Evolutionary conservation across 805 yeast species (phyloP).

Genomic region (Suhomyces emberorum): DNA sequence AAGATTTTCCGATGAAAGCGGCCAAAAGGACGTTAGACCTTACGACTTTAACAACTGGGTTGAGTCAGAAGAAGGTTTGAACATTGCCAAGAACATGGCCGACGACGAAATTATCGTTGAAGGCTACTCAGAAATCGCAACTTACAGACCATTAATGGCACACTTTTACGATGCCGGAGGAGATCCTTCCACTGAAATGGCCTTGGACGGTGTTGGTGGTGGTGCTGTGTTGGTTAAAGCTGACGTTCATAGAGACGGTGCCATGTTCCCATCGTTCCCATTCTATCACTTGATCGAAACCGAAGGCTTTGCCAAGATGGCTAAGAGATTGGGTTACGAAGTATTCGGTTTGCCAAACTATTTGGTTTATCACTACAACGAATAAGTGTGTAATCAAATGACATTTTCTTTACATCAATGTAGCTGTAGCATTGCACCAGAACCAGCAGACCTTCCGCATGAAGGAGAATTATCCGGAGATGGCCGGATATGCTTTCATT

Average conservation of each 20-base stretch:
- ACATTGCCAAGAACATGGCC: conserved; percentile 64
- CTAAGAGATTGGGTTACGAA: conserved; percentile 86
- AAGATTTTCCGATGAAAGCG: conserved; percentile 60
- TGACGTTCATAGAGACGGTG: conserved; percentile 98
- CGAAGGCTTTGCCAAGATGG: conserved; percentile 99
- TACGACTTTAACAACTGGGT: conserved; percentile 97
- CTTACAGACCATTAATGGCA: conserved; percentile 94
- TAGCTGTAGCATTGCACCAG: too few species aligned
- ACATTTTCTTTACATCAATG: too few species aligned
- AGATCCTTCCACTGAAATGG: conserved; percentile 64
- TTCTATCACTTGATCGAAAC: conserved; percentile 96
- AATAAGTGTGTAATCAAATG: too few species aligned
- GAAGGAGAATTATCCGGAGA: too few species aligned
- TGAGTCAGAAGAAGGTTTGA: conserved; percentile 74
- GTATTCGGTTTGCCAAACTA: conserved; percentile 93
- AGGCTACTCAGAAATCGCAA: conserved; percentile 90
- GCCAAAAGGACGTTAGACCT: conserved; percentile 66
- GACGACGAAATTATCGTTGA: conserved; percentile 94
- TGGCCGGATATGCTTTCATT: too few species aligned
- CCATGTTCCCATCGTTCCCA: conserved; percentile 98
- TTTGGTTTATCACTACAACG: conserved; percentile 87
- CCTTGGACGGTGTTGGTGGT: conserved; percentile 96
- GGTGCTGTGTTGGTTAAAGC: conserved; percentile 95
- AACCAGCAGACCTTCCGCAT: too few species aligned
- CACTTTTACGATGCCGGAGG: conserved; percentile 69